These are phyloP conservation scores for Penstemon eatonii DNA, from an alignment of 257 asterid species.

Conservation along the genomic window DNA sequence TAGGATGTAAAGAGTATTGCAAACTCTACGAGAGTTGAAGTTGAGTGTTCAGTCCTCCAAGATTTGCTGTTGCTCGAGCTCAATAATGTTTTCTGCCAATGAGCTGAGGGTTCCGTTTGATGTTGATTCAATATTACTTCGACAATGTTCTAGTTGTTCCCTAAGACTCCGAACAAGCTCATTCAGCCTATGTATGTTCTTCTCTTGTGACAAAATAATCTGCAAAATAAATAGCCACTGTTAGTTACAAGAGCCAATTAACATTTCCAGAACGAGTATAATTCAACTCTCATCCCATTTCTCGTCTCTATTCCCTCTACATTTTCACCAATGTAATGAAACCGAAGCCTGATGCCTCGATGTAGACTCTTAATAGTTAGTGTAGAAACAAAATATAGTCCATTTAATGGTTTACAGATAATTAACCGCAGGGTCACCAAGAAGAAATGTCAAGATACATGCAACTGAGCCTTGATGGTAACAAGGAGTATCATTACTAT, in stretches of 20 bases:
- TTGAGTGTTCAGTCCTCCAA: constrained; percentile 54
- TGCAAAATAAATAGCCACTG: constrained; percentile 23
- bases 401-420: neutral
- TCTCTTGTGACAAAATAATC: constrained; percentile 62
- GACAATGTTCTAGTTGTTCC: constrained; percentile 54
- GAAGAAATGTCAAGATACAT: neutral
- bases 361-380: neutral
- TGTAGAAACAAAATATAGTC: neutral
- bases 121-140: constrained; percentile 40
- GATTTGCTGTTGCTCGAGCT: constrained; percentile 58
- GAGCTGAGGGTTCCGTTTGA: constrained; percentile 39
- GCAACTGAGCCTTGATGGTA: neutral
- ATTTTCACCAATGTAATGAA: too few relatives aligned
- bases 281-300: neutral
- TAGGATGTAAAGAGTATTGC: neutral
- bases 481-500: neutral
- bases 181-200: constrained; percentile 57
- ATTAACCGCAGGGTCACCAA: neutral
- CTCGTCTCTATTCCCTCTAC: neutral
- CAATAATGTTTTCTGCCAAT: constrained; percentile 46
- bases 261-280: neutral
- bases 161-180: constrained; percentile 57
- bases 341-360: too few relatives aligned
- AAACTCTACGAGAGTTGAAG: neutral
- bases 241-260: neutral